Percentiles rank a stretch among this genome's conserved stretches.
Conservation (phyloP, 306 rosid genomes). For the Quercus rubra region DNA sequence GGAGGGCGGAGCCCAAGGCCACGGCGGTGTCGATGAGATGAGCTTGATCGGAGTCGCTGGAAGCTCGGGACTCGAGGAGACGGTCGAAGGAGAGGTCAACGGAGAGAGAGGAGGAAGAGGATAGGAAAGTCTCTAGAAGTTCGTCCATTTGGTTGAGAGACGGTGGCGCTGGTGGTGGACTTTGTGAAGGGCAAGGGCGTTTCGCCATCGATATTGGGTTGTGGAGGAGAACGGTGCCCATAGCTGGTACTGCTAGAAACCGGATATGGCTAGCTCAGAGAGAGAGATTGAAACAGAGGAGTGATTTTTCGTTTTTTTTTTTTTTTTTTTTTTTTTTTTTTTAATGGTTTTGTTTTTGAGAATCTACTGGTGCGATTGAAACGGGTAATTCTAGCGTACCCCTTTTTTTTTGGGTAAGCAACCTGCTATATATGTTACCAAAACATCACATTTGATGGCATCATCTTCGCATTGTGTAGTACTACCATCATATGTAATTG, state of each 20-base stretch:
- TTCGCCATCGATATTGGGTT: slow-evolving; percentile 72
- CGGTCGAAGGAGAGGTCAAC: slow-evolving; percentile 75
- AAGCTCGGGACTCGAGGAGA: slow-evolving; percentile 57
- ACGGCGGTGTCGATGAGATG: slow-evolving; percentile 84
- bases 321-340: neutral
- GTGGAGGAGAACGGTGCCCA: slow-evolving; percentile 52
- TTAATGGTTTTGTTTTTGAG: neutral
- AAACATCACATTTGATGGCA: no score
- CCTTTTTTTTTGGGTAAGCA: no score
- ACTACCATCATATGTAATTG: no score
- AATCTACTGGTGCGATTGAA: no score
- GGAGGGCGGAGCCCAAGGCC: slow-evolving; percentile 63
- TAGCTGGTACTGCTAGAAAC: slow-evolving; percentile 29
- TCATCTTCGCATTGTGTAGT: no score
- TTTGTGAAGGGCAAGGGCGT: slow-evolving; percentile 85
- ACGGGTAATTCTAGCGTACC: no score
- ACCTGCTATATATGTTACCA: no score
- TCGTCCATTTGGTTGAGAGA: slow-evolving; percentile 40
- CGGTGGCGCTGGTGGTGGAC: slow-evolving; percentile 34
- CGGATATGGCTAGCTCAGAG: slow-evolving; percentile 15
- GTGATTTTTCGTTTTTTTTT: no score
- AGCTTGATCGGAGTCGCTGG: slow-evolving; percentile 56
- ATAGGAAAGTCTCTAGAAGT: slow-evolving; percentile 53
- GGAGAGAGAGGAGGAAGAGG: slow-evolving; percentile 53
- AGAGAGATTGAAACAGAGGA: neutral